Conservation (phyloP, 441 rosid species). For the Populus hybrid region DNA sequence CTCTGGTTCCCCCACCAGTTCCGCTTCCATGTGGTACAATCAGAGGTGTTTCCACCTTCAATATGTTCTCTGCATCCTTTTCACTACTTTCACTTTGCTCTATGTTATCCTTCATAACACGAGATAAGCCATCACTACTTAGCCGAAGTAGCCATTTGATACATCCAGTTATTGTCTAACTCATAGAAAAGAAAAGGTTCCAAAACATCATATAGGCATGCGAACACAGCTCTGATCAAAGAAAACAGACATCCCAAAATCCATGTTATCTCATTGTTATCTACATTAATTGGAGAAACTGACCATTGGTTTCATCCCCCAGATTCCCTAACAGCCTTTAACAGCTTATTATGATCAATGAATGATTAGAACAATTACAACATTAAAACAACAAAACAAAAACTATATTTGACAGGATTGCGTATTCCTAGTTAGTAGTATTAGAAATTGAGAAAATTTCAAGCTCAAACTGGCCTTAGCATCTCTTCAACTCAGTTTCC, state of each 20-base stretch:
- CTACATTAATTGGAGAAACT: neutral
- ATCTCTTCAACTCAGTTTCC: neutral
- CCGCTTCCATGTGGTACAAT: constrained; percentile 48
- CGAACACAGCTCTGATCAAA: neutral
- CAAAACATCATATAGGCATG: constrained; percentile 16
- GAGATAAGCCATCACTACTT: constrained; percentile 37
- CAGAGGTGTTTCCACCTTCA: constrained; percentile 50
- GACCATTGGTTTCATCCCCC: neutral
- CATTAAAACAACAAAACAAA: neutral
- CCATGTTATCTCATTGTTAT: neutral
- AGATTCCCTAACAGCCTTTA: neutral
- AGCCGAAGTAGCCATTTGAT: constrained; percentile 30
- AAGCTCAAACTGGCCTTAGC: neutral
- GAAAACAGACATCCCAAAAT: constrained; percentile 1
- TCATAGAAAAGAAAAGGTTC: constrained; percentile 14
- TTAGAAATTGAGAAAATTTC: neutral
- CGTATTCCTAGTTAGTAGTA: neutral
- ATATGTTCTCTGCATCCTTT: constrained; percentile 36
- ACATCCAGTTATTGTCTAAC: constrained; percentile 22
- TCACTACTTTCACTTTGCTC: constrained; percentile 30
- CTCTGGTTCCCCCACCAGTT: constrained; percentile 66
- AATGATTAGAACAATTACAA: neutral
- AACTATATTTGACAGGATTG: neutral
- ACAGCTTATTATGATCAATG: neutral
- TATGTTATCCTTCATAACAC: constrained; percentile 56